A percentile compares a stretch with the other conserved stretches of the same genome.
Conservation (phyloP, 768 basidiomycete genomes). For the Mycena latifolia region DNA sequence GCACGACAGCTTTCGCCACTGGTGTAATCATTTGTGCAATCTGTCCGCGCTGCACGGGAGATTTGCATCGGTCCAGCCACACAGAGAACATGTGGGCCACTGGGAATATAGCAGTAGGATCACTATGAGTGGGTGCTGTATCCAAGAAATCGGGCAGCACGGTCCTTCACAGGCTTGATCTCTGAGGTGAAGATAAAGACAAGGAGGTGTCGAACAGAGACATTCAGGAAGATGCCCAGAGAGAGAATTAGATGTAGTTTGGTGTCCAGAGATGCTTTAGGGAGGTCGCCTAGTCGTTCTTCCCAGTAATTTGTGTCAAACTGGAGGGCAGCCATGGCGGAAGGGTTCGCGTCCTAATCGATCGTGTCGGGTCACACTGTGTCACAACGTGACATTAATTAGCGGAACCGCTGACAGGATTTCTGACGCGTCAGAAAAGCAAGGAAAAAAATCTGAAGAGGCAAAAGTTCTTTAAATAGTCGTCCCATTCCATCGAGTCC, state of each 20-base stretch:
- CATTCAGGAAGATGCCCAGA: not conserved
- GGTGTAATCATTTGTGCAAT: not conserved
- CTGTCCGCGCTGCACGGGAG: not conserved
- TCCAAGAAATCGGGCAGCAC: not conserved
- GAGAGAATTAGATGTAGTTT: not conserved
- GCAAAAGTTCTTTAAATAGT: too few relatives aligned
- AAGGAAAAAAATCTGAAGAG: too few relatives aligned
- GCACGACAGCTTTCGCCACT: not conserved
- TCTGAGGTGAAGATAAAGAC: not conserved
- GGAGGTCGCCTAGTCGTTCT: not conserved
- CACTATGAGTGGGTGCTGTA: not conserved
- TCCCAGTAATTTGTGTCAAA: slow-evolving; percentile 10
- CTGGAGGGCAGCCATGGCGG: not conserved
- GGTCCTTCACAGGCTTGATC: not conserved
- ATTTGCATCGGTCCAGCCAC: not conserved
- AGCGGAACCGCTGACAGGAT: too few relatives aligned
- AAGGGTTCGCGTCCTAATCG: not conserved
- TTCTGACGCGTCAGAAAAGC: too few relatives aligned
- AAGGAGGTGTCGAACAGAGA: not conserved
- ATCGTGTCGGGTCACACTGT: slow-evolving; percentile 12
- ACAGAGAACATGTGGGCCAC: not conserved
- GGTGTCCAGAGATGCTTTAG: not conserved
- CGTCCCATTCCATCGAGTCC: too few relatives aligned
- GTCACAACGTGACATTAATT: not conserved
- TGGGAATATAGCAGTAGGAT: not conserved